Evolutionary conservation across 257 asterid species (phyloP), one percentile per base, ranked within the genome.

Genomic region (Ligustrum vulgare): DNA sequence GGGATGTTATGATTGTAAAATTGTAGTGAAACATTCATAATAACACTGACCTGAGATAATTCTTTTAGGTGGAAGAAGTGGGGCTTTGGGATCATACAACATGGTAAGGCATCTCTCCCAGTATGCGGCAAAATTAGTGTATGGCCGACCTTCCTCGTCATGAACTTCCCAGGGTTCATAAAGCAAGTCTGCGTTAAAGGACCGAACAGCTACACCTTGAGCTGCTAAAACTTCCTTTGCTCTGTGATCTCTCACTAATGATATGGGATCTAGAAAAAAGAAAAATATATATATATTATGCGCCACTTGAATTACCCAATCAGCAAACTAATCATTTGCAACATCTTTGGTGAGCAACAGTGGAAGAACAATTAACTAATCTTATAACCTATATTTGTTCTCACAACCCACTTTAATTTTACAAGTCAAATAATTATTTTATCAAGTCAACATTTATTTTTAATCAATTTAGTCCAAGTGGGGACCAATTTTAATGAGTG

Each of bases 31-130:
- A 45, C 54, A 45, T 45, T 45, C 54, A 49, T 49, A 13, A 49
- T 12, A 22, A 43, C 51, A 43, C 23, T 13, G 60, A 91, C 98
- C 98, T 23, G 97, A 78, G 79, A 90, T 72, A 33, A 94, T 88
- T 82, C 91, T 72, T 82, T 91, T 90, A 56, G 97, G 98, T 16
- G 97, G 97, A 75, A 92, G 97, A 51, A 90, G 92, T 35, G 98
- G 98, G 71, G 98, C 79, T 70, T 90, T 96, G 1, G 97, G 98
- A 79, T 91, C 97, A 66, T 83, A 88, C 23, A 96, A 88, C 98
- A 91, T 94, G 84, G 89, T 87, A 75, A 91, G 98, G 86, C 97
- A 93, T 87, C 85, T 89, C 28, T 91, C 93, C 98, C 97, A 93
- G 79, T 90, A 91, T 75, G 86, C 90, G 9, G 87, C 72, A 75